Evolutionary conservation across 176 grass and related monocot species (phyloP).

Genomic region (Melocanna baccifera): DNA sequence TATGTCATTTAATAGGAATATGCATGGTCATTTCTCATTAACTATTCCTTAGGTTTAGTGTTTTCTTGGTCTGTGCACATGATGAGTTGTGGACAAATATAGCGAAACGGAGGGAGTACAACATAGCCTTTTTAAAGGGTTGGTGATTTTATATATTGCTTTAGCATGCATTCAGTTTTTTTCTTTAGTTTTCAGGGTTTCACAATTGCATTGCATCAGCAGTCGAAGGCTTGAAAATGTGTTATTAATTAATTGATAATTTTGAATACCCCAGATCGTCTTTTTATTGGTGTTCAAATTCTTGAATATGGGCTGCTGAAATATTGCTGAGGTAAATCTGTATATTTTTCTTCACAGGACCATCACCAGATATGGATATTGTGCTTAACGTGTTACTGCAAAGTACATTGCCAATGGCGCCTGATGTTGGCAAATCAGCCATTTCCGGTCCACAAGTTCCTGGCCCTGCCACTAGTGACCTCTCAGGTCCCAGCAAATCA

Average conservation of each 20-base stretch:
- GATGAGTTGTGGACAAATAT: too few species aligned
- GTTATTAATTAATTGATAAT: not conserved
- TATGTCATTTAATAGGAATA: too few species aligned
- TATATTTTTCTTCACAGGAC: constrained; percentile 41
- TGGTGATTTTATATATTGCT: not conserved
- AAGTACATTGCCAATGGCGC: constrained; percentile 50
- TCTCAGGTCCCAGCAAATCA: constrained; percentile 40
- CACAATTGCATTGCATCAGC: not conserved
- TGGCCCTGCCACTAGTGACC: constrained; percentile 37
- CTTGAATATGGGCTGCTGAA: constrained; percentile 15
- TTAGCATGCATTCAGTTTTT: not conserved
- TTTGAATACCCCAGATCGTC: not conserved
- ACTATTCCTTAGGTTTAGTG: too few species aligned
- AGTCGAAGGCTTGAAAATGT: not conserved
- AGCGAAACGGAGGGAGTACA: too few species aligned
- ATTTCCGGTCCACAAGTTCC: constrained; percentile 38
- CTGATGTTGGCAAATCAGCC: constrained; percentile 45
- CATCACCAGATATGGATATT: constrained; percentile 69
- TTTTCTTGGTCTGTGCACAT: too few species aligned
- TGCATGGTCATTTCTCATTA: too few species aligned
- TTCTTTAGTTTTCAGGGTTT: not conserved
- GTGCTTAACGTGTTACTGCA: constrained; percentile 71
- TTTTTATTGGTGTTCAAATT: constrained; percentile 1
- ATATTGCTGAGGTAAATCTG: not conserved
- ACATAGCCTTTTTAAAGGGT: not conserved